Evolutionary conservation across 345 rosid species (phyloP).

Genomic region (Moricandia moricandioides): DNA sequence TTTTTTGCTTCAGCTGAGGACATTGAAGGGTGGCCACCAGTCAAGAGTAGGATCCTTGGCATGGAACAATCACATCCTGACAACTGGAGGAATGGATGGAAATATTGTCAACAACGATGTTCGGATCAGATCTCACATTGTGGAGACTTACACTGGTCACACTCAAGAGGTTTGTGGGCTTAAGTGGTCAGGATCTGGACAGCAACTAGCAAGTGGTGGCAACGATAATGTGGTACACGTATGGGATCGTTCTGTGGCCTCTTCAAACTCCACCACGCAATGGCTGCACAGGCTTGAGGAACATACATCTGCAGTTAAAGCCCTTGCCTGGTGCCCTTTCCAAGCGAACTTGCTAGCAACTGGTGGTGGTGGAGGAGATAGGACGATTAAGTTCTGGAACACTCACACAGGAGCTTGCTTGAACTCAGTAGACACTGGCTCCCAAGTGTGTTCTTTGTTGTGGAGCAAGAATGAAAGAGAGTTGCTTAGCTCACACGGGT

Average conservation of each 20-base stretch:
- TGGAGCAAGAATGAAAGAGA: constrained; percentile 4
- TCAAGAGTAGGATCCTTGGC: constrained; percentile 1
- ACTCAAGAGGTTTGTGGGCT: background rate
- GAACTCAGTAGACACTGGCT: background rate
- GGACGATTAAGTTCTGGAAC: background rate
- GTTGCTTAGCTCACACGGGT: constrained; percentile 2
- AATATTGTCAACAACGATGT: background rate
- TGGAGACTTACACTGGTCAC: constrained; percentile 1
- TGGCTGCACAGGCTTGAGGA: background rate
- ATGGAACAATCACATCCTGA: background rate
- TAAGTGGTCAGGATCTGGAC: background rate
- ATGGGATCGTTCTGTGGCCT: background rate
- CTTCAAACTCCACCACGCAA: background rate
- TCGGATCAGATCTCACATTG: background rate
- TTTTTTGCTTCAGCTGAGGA: background rate
- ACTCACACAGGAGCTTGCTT: background rate
- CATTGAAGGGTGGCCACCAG: constrained; percentile 5
- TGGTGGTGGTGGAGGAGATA: background rate
- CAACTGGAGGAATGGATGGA: background rate
- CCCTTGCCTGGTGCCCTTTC: constrained; percentile 3
- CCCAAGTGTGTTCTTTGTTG: background rate
- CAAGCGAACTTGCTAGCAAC: background rate
- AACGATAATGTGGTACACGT: background rate
- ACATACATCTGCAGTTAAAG: background rate
- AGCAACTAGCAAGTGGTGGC: constrained; percentile 2